phyloP scores from a whole-genome alignment of 257 asterid genomes.

The Nicotiana attenuata region DNA sequence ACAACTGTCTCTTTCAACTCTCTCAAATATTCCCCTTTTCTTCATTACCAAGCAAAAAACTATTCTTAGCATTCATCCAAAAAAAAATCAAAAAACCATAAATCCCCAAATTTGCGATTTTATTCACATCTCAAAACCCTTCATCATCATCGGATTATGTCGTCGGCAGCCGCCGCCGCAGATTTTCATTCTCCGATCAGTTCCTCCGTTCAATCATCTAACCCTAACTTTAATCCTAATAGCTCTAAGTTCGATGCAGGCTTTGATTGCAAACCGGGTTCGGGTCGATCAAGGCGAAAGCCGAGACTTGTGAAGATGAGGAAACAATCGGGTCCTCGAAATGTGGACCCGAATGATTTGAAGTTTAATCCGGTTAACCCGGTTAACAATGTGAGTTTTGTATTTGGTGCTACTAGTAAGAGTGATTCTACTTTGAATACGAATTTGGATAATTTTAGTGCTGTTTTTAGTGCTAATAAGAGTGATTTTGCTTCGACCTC shows the following conservation, averaged over 20 bases:
- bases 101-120: neutral
- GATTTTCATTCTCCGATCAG: neutral
- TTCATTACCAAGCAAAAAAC: neutral
- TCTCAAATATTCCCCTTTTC: neutral
- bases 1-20: neutral
- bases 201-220: conserved; percentile 27
- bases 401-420: conserved; percentile 16
- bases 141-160: neutral
- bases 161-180: conserved; percentile 11
- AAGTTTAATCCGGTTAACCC: conserved; percentile 17
- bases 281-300: conserved; percentile 32
- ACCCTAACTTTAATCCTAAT: conserved; percentile 21
- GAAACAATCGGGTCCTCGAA: conserved; percentile 28
- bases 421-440: conserved; percentile 15
- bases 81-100: neutral
- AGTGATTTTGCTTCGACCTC: conserved; percentile 20
- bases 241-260: conserved; percentile 21
- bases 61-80: neutral
- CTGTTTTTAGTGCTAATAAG: conserved; percentile 23
- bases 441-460: conserved; percentile 17
- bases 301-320: conserved; percentile 56
- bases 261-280: conserved; percentile 16
- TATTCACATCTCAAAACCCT: neutral
- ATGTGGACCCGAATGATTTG: conserved; percentile 21
- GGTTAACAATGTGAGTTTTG: conserved; percentile 12